Base-by-base conservation (phyloP, 169 alveolate genomes). In the Cryptosporidium ryanae region DNA sequence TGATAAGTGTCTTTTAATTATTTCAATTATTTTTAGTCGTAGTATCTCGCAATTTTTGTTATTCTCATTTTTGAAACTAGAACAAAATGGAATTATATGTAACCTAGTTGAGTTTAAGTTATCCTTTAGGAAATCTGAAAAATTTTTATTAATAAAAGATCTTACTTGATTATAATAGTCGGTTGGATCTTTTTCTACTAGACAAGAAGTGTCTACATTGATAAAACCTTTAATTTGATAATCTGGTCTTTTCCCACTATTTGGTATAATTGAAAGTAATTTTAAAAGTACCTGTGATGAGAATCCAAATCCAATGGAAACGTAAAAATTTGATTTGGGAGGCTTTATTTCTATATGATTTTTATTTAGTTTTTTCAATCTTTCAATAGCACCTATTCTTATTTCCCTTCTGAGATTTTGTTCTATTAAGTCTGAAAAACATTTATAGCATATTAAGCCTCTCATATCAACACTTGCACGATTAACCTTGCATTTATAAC, bases 241-340 rank as follows among this genome's bases (percentile, higher is more conserved):
- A 12, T 61, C 70, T 15, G 87, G 87, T 59, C 61, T 57, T 34
- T 76, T 76, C 46, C 87, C 71, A 27, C 61, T 59, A 18, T 76
- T 59, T 0, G 68, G 76, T n/a, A 44, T 76, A 18, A 55, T 17
- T 23, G 87, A 43, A 57, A 76, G 27, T 61, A 76, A 61, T 17
- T 61, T 61, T 43, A 76, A 44, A 57, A 76, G 29, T 18, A 63
- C 64, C 17, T 76, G 87, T 43, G 87, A 76, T 25, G 70, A 23
- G 10, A 59, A 59, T 2, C 87, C 87, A 55, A 76, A 76, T 10
- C 87, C 87, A 32, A 76, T 27, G 15, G 87, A 67, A 76, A 76
- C 68, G n/a, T 76, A 76, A 59, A 76, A 23, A 3, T 21, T 63
- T 5, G 52, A 59, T 43, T 46, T 61, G 21, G 64, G 71, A 59